These are phyloP conservation scores for Francoa sonchifolia DNA, from an alignment of 441 rosid species.

Conservation along the genomic window DNA sequence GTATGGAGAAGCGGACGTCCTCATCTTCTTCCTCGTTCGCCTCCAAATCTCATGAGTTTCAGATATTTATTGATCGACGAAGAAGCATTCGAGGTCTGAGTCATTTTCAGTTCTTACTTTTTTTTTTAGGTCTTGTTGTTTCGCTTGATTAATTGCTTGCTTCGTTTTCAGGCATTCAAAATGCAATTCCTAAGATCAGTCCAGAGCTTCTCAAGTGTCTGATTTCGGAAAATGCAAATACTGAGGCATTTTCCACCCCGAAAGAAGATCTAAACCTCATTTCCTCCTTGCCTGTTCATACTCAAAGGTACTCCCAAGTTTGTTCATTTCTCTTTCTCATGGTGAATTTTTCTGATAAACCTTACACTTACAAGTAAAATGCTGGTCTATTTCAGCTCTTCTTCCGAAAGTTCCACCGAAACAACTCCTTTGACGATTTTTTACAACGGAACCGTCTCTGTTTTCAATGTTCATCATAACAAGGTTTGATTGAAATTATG, in stretches of 20 bases:
- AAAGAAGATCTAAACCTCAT: slow-evolving; percentile 18
- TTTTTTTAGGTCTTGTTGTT: neutral
- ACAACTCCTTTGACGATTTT: slow-evolving; percentile 74
- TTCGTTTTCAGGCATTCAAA: slow-evolving; percentile 40
- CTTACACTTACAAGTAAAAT: no score
- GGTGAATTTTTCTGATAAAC: no score
- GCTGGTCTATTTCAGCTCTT: slow-evolving; percentile 11
- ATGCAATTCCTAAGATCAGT: slow-evolving; percentile 72
- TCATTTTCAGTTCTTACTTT: neutral
- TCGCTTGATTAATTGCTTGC: neutral
- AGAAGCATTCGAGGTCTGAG: slow-evolving; percentile 62
- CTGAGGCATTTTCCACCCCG: slow-evolving; percentile 21
- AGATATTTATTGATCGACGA: slow-evolving; percentile 38
- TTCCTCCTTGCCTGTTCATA: slow-evolving; percentile 24
- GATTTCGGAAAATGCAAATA: slow-evolving; percentile 20
- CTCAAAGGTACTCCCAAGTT: no score
- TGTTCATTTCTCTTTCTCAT: no score
- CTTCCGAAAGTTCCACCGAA: slow-evolving; percentile 16
- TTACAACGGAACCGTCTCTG: slow-evolving; percentile 64
- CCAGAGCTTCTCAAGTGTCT: slow-evolving; percentile 63
- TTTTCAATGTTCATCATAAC: slow-evolving; percentile 44
- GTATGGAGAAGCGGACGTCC: slow-evolving; percentile 30
- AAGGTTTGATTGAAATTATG: slow-evolving; percentile 29
- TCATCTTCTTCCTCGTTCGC: slow-evolving; percentile 14
- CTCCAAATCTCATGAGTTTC: slow-evolving; percentile 27